phyloP scores from a whole-genome alignment of 352 stramenopile genomes.

The Globisporangium lucens region DNA sequence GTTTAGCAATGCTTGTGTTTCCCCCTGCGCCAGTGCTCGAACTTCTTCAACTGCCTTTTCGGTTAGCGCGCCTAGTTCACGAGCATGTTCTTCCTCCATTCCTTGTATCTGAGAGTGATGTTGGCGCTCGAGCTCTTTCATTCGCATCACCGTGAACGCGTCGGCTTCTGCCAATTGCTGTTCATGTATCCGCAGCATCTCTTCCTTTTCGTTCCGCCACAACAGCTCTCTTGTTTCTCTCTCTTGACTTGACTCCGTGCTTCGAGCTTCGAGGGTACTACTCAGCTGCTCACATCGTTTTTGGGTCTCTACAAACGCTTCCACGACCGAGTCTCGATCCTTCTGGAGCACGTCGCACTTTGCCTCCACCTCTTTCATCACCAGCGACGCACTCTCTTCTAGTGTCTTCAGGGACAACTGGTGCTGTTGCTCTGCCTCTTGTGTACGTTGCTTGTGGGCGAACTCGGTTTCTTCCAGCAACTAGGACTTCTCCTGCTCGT shows the following conservation, averaged over 20 bases:
- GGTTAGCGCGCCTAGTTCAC: neutral
- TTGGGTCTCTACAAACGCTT: conserved; percentile 9
- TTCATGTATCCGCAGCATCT: neutral
- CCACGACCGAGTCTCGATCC: conserved; percentile 1
- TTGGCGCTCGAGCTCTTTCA: neutral
- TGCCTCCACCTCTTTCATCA: neutral
- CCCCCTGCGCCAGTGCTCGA: neutral
- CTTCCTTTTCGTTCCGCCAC: conserved; percentile 11
- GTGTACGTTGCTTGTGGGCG: conserved; percentile 24
- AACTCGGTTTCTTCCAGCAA: conserved; percentile 45
- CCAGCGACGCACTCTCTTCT: conserved; percentile 8
- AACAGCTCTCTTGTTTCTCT: neutral
- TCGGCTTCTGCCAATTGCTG: conserved; percentile 6
- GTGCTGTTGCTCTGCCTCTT: conserved; percentile 31
- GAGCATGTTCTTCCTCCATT: neutral
- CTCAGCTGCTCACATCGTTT: conserved; percentile 6
- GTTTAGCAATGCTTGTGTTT: neutral
- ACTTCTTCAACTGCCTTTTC: conserved; percentile 9
- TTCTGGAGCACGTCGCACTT: neutral
- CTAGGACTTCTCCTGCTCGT: conserved; percentile 53
- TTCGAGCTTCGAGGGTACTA: neutral
- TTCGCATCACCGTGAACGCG: neutral
- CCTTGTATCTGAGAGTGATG: neutral
- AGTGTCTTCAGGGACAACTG: conserved; percentile 19
- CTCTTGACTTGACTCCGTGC: neutral